Evolutionary conservation across 1,284 basidiomycete genomes (phyloP).

Genomic region (Sanghuangporus baumii): DNA sequence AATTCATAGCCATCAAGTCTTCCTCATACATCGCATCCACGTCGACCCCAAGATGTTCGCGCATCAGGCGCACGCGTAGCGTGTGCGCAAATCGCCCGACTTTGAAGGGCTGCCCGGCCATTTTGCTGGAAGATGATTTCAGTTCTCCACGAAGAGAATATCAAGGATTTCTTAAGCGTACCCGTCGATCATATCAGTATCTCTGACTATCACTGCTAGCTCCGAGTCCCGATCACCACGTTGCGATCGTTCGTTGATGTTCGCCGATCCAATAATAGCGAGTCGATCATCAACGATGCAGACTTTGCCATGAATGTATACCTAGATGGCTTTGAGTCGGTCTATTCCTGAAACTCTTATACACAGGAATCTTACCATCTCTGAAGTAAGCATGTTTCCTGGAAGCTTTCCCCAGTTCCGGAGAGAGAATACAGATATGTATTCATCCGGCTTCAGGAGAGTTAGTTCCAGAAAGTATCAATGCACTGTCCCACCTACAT

Average conservation of each 20-base stretch:
- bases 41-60: constrained; percentile 93
- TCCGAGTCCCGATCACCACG: constrained; percentile 97
- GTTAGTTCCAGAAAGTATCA: constrained; percentile 14
- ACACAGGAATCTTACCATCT: constrained; percentile 60
- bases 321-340: constrained; percentile 34
- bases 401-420: constrained; percentile 93
- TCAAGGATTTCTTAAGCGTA: constrained; percentile 30
- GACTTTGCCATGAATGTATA: constrained; percentile 84
- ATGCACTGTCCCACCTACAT: constrained; percentile 45
- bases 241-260: constrained; percentile 97
- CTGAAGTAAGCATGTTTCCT: constrained; percentile 82
- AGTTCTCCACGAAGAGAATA: background rate
- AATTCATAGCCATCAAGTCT: constrained; percentile 55
- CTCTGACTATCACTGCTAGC: constrained; percentile 85
- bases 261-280: constrained; percentile 98
- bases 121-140: constrained; percentile 50
- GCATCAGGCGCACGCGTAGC: constrained; percentile 90
- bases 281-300: constrained; percentile 96
- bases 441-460: constrained; percentile 75
- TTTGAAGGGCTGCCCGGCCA: constrained; percentile 93
- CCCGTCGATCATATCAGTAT: constrained; percentile 96
- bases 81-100: constrained; percentile 97
- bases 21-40: constrained; percentile 87
- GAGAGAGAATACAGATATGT: constrained; percentile 89
- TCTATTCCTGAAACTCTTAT: background rate